phyloP scores from a whole-genome alignment of 345 rosid genomes.

The Hirschfeldia incana region DNA sequence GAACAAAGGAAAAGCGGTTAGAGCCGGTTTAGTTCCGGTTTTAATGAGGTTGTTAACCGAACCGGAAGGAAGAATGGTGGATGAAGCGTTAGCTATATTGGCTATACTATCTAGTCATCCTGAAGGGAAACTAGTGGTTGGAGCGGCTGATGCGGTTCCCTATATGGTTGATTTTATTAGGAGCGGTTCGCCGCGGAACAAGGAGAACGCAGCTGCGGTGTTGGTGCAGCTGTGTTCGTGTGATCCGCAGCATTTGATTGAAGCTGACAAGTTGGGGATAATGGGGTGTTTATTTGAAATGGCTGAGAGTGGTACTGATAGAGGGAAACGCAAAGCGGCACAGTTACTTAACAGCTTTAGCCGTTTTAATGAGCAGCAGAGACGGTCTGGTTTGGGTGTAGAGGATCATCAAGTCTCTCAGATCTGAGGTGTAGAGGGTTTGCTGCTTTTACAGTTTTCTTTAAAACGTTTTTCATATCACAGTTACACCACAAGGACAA shows the following conservation, averaged over 20 bases:
- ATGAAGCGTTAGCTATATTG: conserved; percentile 70
- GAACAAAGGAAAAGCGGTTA: conserved; percentile 87
- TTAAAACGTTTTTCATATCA: not conserved
- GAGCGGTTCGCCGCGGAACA: conserved; percentile 68
- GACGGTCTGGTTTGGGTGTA: conserved; percentile 8
- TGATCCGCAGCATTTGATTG: conserved; percentile 59
- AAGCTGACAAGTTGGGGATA: conserved; percentile 74
- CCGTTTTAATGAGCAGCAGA: conserved; percentile 51
- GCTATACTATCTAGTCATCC: conserved; percentile 68
- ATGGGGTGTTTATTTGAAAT: conserved; percentile 64
- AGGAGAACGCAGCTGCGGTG: conserved; percentile 76
- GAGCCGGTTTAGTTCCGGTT: conserved; percentile 74
- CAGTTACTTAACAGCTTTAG: conserved; percentile 76
- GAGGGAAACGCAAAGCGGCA: conserved; percentile 90
- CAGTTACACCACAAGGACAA: not conserved
- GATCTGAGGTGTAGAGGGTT: not conserved
- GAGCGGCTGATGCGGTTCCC: conserved; percentile 61
- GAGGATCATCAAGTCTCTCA: conserved; percentile 25
- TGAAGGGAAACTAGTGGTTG: conserved; percentile 63
- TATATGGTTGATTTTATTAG: conserved; percentile 63
- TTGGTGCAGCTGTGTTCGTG: conserved; percentile 75
- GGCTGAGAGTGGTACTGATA: conserved; percentile 83
- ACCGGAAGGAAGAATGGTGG: conserved; percentile 69
- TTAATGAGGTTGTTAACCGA: conserved; percentile 65
- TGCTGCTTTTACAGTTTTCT: not conserved